Evolutionary conservation across 495 filamentous ascomycete species (phyloP).

Genomic region (Cercophora newfieldiana): DNA sequence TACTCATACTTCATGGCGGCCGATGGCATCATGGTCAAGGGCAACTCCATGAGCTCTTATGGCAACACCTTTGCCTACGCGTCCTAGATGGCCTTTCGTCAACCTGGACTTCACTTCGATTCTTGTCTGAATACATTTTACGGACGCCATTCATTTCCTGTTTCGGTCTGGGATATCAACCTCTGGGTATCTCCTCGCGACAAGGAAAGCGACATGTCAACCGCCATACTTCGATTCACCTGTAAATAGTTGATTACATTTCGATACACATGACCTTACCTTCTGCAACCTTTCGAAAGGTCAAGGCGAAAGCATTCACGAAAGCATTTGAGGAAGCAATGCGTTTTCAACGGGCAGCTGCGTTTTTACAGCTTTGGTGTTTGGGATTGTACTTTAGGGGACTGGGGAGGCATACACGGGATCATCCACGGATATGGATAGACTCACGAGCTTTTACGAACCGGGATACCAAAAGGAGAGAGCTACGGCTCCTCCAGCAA

Average conservation of each 20-base stretch:
- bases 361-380: slow-evolving; percentile 2
- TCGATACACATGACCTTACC: slow-evolving; percentile 8
- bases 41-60: slow-evolving; percentile 36
- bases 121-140: slow-evolving; percentile 12
- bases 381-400: slow-evolving; percentile 2
- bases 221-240: slow-evolving; percentile 15
- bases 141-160: slow-evolving; percentile 2
- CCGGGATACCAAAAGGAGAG: slow-evolving; percentile 16
- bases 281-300: slow-evolving; percentile 1
- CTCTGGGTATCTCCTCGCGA: slow-evolving; percentile 11
- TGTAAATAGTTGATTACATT: slow-evolving; percentile 20
- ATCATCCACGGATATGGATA: slow-evolving; percentile 19
- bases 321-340: slow-evolving; percentile 8
- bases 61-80: slow-evolving; percentile 48
- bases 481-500: not conserved
- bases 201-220: slow-evolving; percentile 7
- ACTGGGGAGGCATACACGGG: slow-evolving; percentile 6
- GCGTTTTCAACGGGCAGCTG: slow-evolving; percentile 15
- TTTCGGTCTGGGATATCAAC: slow-evolving; percentile 7
- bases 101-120: slow-evolving; percentile 10
- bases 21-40: slow-evolving; percentile 48
- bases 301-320: not conserved
- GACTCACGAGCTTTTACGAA: slow-evolving; percentile 26
- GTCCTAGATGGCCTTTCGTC: not conserved
- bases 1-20: slow-evolving; percentile 80